These are phyloP conservation scores for Phylloporus scabripes DNA, from an alignment of 768 basidiomycete genomes.

Conservation along the genomic window DNA sequence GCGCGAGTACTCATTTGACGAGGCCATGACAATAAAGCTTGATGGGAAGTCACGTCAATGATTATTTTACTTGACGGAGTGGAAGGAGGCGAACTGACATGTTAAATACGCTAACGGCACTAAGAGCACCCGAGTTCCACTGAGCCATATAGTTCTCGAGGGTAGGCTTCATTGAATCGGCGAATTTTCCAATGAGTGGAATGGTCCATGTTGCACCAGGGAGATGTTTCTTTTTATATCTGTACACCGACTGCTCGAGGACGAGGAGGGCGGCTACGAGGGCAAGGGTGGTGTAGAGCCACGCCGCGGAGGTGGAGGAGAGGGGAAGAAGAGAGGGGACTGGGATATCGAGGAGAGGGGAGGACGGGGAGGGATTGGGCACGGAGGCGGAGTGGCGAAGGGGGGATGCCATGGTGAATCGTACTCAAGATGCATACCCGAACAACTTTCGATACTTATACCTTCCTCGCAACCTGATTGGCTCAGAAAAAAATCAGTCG, in stretches of 20 bases:
- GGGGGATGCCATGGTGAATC: constrained; percentile 30
- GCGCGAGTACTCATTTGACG: constrained; percentile 86
- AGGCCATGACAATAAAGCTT: constrained; percentile 98
- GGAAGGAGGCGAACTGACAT: constrained; percentile 50
- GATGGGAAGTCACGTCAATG: constrained; percentile 7
- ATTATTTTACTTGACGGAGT: background rate
- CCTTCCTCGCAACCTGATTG: constrained; percentile 15
- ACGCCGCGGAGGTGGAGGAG: constrained; percentile 27
- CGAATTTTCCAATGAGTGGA: constrained; percentile 96
- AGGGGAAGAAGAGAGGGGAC: constrained; percentile 42
- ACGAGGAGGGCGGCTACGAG: constrained; percentile 70
- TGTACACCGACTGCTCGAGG: constrained; percentile 84
- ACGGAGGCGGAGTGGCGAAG: constrained; percentile 31
- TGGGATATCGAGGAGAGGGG: constrained; percentile 39
- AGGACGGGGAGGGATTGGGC: constrained; percentile 37
- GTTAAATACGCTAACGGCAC: constrained; percentile 93
- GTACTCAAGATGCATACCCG: background rate
- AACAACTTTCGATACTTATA: background rate
- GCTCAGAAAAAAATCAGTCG: constrained; percentile 24
- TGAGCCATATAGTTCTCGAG: constrained; percentile 89
- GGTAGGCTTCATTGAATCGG: constrained; percentile 85
- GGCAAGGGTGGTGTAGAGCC: constrained; percentile 66
- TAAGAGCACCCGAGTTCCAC: constrained; percentile 86
- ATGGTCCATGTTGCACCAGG: constrained; percentile 92
- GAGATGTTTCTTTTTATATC: constrained; percentile 82